Conservation (phyloP, 495 filamentous ascomycete species). For the Hypoxylon intermedium region DNA sequence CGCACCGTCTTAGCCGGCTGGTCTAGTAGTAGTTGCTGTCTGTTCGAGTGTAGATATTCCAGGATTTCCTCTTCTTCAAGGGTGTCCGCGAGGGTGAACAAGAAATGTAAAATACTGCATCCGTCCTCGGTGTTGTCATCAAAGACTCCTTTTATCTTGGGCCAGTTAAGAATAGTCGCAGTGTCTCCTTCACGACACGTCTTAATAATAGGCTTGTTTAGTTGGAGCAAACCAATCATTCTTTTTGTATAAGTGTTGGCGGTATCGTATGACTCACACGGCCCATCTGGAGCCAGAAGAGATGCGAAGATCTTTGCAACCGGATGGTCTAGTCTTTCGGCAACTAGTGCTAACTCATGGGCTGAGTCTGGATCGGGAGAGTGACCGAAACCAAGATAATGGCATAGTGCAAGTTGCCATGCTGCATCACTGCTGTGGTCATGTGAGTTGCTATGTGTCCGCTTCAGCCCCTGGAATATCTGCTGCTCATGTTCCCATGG, state of each 20-base stretch:
- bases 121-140: conserved; percentile 1
- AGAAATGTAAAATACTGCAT: conserved; percentile 25
- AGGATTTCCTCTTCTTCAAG: conserved; percentile 6
- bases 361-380: conserved; percentile 31
- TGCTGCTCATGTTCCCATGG: conserved; percentile 44
- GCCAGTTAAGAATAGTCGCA: conserved; percentile 7
- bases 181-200: conserved; percentile 21
- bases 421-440: conserved; percentile 24
- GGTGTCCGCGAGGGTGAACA: conserved; percentile 29
- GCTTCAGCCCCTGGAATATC: conserved; percentile 36
- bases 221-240: conserved; percentile 4
- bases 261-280: neutral
- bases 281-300: conserved; percentile 13
- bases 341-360: conserved; percentile 27
- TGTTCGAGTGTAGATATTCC: neutral
- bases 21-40: conserved; percentile 11
- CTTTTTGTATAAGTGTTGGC: conserved; percentile 1
- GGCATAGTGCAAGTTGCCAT: conserved; percentile 42
- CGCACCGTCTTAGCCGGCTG: conserved; percentile 9
- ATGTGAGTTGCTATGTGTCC: conserved; percentile 18
- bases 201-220: conserved; percentile 3
- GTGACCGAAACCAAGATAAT: conserved; percentile 38
- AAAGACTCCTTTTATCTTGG: conserved; percentile 2
- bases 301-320: conserved; percentile 26
- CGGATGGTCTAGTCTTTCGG: conserved; percentile 32